Base-by-base conservation (phyloP, 2,329 filamentous ascomycete genomes). In the Colletotrichum karsti region DNA sequence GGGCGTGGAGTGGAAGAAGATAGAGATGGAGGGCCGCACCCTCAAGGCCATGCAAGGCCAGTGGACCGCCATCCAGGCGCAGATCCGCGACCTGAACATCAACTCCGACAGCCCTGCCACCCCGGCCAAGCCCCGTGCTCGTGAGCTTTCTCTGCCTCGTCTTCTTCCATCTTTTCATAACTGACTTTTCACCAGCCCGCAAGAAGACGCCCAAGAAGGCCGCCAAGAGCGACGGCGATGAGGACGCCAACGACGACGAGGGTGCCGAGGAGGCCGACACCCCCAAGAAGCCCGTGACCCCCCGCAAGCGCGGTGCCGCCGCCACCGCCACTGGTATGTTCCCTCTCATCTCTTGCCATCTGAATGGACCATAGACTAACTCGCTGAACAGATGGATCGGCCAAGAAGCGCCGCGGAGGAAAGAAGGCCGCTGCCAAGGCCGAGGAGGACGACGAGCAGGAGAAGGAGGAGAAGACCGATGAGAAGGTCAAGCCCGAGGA, bases 21-120 rank as follows among this genome's bases (percentile, higher is more conserved):
- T 82, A 26, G 70, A 72, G 24, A 80, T 83, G 74, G 76, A 78
- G 0, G 78, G 77, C 0, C 78, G 81, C 7, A 81, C 79, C 2
- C 64, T 72, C 22, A 83, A 82, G 67, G 79, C 78, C 2, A 69
- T 83, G 0, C 73, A 79, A 69, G 77, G 79, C 44, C 74, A 76
- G 62, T 83, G 80, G 80, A 76, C 75, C 1, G 76, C 73, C 10
- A 74, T 82, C 22, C 75, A 76, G 26, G 81, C 81, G 33, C 71
- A 73, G 3, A 76, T 81, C 9, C 72, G 74, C 0, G 80, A 81
- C 1, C 72, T 83, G 15, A 79, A 81, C 54, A 66, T 75, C 2
- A 53, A 73, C 8, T 58, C 28, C 2, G 60, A 53, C 7, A 69
- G 58, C 3, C 63, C 57, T 2, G 18, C 4, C 7, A n/a, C 56